A percentile compares a stretch with the other conserved stretches of the same genome.
These are phyloP conservation scores for Aspergillus felis DNA, from an alignment of 2,329 filamentous ascomycete genomes.

Conservation along the genomic window DNA sequence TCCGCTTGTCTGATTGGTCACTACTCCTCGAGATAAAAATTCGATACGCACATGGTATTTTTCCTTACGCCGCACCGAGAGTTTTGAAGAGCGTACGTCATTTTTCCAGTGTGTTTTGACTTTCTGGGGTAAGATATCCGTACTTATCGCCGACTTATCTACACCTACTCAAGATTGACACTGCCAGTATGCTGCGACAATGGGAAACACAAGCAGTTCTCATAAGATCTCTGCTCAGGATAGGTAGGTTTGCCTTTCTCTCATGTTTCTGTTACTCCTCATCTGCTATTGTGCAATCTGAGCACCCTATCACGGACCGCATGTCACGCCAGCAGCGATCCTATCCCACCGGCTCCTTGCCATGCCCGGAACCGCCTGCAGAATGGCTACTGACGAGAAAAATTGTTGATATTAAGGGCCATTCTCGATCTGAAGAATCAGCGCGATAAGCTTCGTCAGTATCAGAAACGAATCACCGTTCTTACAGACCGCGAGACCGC, in stretches of 20 bases:
- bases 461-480: slow-evolving; percentile 82
- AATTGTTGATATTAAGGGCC: slow-evolving; percentile 55
- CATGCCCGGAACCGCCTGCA: not conserved
- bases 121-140: not conserved
- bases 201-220: slow-evolving; percentile 63
- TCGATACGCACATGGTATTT: not conserved
- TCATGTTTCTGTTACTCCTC: not conserved
- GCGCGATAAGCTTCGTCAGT: slow-evolving; percentile 94
- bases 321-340: slow-evolving; percentile 5
- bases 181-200: slow-evolving; percentile 37
- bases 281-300: not conserved
- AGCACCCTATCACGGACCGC: not conserved
- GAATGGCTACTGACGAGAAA: not conserved
- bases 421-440: slow-evolving; percentile 98
- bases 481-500: slow-evolving; percentile 84
- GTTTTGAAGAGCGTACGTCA: slow-evolving; percentile 12
- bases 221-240: slow-evolving; percentile 75
- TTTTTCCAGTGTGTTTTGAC: not conserved
- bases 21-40: not conserved
- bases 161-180: not conserved
- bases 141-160: not conserved
- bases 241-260: slow-evolving; percentile 56
- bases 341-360: slow-evolving; percentile 2
- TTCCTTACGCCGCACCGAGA: not conserved
- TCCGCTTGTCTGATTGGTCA: not conserved